Evolutionary conservation across 108 stramenopile species (phyloP), one percentile per base, ranked within the genome.

Genomic region (Cylindrotheca fusiformis): DNA sequence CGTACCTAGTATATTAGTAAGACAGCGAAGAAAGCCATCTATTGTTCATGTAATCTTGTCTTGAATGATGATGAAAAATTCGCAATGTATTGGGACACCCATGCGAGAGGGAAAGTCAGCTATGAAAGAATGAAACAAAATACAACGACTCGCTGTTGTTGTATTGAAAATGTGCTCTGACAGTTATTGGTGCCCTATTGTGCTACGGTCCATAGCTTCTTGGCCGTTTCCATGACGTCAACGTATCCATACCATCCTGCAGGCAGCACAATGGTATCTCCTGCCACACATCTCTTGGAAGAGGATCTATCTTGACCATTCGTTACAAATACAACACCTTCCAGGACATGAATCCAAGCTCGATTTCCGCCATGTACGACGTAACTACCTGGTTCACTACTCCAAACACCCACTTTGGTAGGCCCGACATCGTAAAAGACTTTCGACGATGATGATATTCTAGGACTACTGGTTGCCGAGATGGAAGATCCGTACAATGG

Each of bases 211-310:
- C 58, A 80, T 45, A 86, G 52, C 47, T 81, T 83, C 58, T 81
- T 85, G 31, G 63, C 52, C 20, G 78, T 30, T 29, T 86, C 80
- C n/a, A 86, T 52, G 27, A 86, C 81, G 63, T 89, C 84, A 33
- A 75, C 65, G 49, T 74, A 59, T 17, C 88, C 88, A 4, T 41
- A 54, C 82, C 82, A 89, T 20, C 83, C 84, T 32, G 63, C 58
- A 1, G 80, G 84, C 1, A 89, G 52, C 53, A 79, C 30, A 14
- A 89, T 73, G 12, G 88, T 89, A 45, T 89, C 88, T 30, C 88
- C 88, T 8, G 88, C 70, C 2, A 60, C 63, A 64, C 88, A 89
- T 52, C 79, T 65, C 24, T 58, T 56, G 10, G 80, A 65, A 20
- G 46, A 60, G 19, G 80, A 80, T n/a, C n/a, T n/a, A 54, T 75